Evolutionary conservation across 345 rosid species (phyloP), one percentile per base, ranked within the genome.

Genomic region (Isatis tinctoria): DNA sequence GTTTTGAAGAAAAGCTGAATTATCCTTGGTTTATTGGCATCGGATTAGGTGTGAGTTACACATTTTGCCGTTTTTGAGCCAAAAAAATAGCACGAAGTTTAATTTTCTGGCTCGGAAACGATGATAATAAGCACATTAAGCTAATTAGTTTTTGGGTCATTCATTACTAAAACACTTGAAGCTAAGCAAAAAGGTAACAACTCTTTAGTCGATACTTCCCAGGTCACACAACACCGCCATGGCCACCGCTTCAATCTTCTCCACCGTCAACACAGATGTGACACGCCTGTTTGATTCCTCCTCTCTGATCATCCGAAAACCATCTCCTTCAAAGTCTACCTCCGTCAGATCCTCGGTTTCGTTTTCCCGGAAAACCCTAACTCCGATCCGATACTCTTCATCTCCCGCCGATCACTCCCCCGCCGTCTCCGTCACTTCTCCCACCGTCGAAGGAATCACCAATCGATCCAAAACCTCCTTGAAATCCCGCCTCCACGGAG

Each of bases 401-500:
- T 77, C 83, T 52, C 75, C 83, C 66, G 70, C 82, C 57, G 30
- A 57, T 61, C 82, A 3, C 54, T 75, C 88, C 0, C 74, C 87
- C 9, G 1, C 78, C 51, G 32, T 60, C 56, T 4, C 69, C 14
- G 60, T 33, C 6, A 41, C 73, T 22, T 37, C 78, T 12, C 44
- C 75, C 48, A 16, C 81, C 49, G 5, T 62, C 11, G 48, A 68
- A 10, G 13, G 27, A 10, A 61, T 69, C 54, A 1, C 74, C 1
- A 18, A 26, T 17, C 47, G 69, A 35, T 62, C 65, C 37, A n/a
- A 69, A 36, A 17, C 78, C 52, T 80, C 92, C 36, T 83, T 91
- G 70, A 93, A 87, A 75, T 84, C 87, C 45, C 96, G 96, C 20
- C 96, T 94, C 80, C 87, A 78, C 10, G 74, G 75, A 48, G 92